Evolutionary conservation across 2,329 filamentous ascomycete species (phyloP), one percentile per base, ranked within the genome.

Genomic region (Plectosphaerella cucumerina): DNA sequence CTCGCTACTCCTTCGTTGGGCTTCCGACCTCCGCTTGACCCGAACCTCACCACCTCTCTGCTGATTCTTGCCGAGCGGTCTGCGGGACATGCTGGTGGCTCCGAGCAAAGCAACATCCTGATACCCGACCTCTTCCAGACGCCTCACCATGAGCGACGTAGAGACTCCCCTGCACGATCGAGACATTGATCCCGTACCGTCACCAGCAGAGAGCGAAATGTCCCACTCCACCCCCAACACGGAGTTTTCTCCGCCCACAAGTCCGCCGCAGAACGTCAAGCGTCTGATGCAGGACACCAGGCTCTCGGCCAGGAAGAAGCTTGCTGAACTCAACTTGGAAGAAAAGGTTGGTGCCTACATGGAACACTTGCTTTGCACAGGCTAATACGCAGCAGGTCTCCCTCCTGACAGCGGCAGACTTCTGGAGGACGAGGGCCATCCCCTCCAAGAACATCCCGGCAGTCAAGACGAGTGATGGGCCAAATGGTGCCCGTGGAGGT

Each of bases 391-490:
- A 10, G 49, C 54, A 84, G 78, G 72, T 84, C 39, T 82, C 81
- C 3, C 67, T 84, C 2, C 70, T 84, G 20, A 79, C 80, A 17
- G 82, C 80, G 11, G 79, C 78, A 20, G 84, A 89, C 62, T 87
- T 87, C 61, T 89, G 85, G 86, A 81, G 85, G 56, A 88, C 85
- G 3, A 81, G 78, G 52, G 67, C 82, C 1, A 79, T 89, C 48
- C 77, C 80, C 3, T 75, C 78, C 34, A 82, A 86, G 58, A 78
- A 77, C 6, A 81, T 88, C 23, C 83, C 85, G 2, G 75, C 81
- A 1, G 74, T 87, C 53, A 86, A 87, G 60, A 81, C 82, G 5
- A 85, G 81, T 21, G 85, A 89, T 67, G 85, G 85, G 1, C 85
- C 85, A 2, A 88, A 88, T 64, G 85, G 85, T 23, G 83, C 85